Evolutionary conservation across 441 rosid species (phyloP).

Genomic region (Syzygium malaccense): DNA sequence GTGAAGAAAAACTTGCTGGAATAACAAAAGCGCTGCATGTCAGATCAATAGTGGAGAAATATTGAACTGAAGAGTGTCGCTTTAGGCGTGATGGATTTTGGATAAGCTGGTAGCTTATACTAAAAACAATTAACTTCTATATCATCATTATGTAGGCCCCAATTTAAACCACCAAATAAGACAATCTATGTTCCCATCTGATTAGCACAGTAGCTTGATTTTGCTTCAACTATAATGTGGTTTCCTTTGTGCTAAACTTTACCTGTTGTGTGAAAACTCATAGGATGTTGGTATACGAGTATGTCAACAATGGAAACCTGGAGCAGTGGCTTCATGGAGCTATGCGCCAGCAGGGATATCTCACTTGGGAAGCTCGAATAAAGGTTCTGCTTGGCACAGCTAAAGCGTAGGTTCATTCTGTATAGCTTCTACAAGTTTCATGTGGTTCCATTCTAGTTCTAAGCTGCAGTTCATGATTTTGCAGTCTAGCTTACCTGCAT

Average conservation of each 20-base stretch:
- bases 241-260: background rate
- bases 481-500: constrained; percentile 90
- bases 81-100: background rate
- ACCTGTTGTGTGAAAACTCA: background rate
- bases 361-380: constrained; percentile 96
- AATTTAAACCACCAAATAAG: background rate
- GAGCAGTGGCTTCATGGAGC: constrained; percentile 99
- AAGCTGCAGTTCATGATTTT: constrained; percentile 9
- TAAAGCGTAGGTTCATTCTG: constrained; percentile 63
- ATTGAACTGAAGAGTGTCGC: background rate
- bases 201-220: background rate
- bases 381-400: constrained; percentile 89
- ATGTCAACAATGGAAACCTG: constrained; percentile 87
- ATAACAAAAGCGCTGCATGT: background rate
- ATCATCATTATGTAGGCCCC: background rate
- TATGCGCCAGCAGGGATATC: constrained; percentile 79
- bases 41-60: background rate
- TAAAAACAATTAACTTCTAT: background rate
- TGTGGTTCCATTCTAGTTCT: constrained; percentile 4
- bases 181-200: background rate
- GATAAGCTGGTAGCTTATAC: background rate
- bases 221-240: background rate
- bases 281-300: constrained; percentile 94
- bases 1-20: background rate
- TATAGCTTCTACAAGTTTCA: background rate